Evolutionary conservation across 345 rosid species (phyloP), one percentile per base, ranked within the genome.

Genomic region (Hibiscus mutabilis): DNA sequence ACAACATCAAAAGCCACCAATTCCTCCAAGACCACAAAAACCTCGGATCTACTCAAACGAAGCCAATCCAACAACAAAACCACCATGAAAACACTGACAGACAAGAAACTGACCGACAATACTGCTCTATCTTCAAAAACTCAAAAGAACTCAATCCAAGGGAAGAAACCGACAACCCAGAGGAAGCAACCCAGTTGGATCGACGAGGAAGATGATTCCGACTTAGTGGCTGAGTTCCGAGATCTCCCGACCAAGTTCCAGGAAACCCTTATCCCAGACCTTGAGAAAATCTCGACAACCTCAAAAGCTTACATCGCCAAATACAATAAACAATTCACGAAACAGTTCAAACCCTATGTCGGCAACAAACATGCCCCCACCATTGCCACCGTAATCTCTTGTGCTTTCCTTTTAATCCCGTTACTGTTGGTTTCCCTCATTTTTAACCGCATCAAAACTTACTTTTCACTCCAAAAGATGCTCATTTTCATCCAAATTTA

Each of bases 401-500:
- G 82, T 68, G 79, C 86, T 13, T 96, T 96, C 85, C 78, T 89
- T 70, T 3, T 90, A 29, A 80, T 96, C 65, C 99, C 99, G 9
- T 77, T 96, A 0, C 75, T 96, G 60, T 66, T 96, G 2, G 99
- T 96, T 53, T 92, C 96, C 8, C 88, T 96, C 71, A 73, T 92
- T 46, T 74, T 92, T 79, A 89, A 85, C 79, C 82, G 81, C 37
- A 83, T 96, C 87, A 89, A 92, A 84, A 86, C 96, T 3, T 92
- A 88, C 15, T 92, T 96, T 80, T 92, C 99, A 1, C 83, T 96
- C 59, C 99, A 96, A 42, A 91, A 90, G 35, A 66, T 90, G 75
- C 71, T 92, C 29, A 88, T 92, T 69, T 96, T 90, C 79, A 80
- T 92, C 86, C 99, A 96, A 79, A 83, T 88, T 40, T 95, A 96